Percentiles rank a stretch among this genome's conserved stretches.
These are phyloP conservation scores for Cubamyces sp. DNA, from an alignment of 768 basidiomycete species.

Conservation along the genomic window DNA sequence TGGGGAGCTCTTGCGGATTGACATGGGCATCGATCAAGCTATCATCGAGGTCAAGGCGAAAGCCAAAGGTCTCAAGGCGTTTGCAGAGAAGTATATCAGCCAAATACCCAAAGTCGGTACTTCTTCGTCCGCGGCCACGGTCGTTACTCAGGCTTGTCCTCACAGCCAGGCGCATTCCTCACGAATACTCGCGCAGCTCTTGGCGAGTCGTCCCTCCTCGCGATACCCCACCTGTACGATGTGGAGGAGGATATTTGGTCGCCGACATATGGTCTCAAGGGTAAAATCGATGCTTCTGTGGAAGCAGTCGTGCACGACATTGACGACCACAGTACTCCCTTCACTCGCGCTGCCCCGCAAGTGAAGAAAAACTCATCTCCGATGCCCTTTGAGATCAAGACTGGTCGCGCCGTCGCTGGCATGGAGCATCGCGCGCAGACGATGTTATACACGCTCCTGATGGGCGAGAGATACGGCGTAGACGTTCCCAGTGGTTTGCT, in stretches of 20 bases:
- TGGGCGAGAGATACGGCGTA: conserved; percentile 87
- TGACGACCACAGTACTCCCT: conserved; percentile 32
- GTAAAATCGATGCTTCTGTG: conserved; percentile 92
- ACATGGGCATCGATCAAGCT: conserved; percentile 63
- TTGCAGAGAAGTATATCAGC: conserved; percentile 69
- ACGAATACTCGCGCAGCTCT: conserved; percentile 63
- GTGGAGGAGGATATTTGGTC: conserved; percentile 99
- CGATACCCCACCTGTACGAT: conserved; percentile 77
- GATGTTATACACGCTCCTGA: conserved; percentile 91
- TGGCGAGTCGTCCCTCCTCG: conserved; percentile 58
- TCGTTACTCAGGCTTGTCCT: background rate
- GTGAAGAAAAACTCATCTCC: conserved; percentile 38
- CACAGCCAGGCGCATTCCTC: conserved; percentile 65
- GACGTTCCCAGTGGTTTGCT: conserved; percentile 83
- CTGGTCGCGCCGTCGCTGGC: conserved; percentile 72
- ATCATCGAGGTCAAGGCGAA: conserved; percentile 61
- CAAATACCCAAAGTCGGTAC: conserved; percentile 61
- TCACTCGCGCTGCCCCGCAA: conserved; percentile 28
- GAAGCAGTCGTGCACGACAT: conserved; percentile 57
- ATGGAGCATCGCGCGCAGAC: conserved; percentile 98
- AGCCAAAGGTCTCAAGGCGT: conserved; percentile 66
- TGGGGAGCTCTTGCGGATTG: conserved; percentile 64
- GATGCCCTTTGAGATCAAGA: conserved; percentile 95
- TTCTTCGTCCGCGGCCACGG: background rate
- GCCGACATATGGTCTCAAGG: conserved; percentile 91